Evolutionary conservation across 257 asterid genomes (phyloP).

Genomic region (Oldenlandia corymbosa): DNA sequence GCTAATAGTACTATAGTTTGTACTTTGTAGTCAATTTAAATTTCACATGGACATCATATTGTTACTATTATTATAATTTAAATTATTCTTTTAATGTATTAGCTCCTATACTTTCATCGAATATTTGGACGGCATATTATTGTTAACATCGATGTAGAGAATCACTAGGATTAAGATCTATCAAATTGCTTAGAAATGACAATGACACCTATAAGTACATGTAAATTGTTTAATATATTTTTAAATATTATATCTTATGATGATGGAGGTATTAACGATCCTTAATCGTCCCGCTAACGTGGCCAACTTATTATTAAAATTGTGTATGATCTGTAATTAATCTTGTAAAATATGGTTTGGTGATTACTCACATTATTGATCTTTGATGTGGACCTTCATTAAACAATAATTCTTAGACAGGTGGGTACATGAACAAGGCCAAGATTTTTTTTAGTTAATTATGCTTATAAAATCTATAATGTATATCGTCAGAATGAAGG

Average conservation of each 20-base stretch:
- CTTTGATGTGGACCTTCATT: slow-evolving; percentile 2
- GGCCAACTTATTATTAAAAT: slow-evolving; percentile 1
- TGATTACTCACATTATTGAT: background rate
- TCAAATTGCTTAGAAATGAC: slow-evolving; percentile 10
- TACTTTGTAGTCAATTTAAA: too few species aligned
- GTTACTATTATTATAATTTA: too few species aligned
- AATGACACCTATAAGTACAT: background rate
- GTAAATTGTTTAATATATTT: background rate
- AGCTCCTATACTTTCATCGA: background rate
- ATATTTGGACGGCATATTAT: slow-evolving; percentile 9
- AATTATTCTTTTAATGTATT: too few species aligned
- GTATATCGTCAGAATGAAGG: too few species aligned
- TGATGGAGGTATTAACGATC: slow-evolving; percentile 6
- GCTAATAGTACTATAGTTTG: too few species aligned
- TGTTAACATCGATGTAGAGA: slow-evolving; percentile 6
- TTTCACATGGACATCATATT: too few species aligned
- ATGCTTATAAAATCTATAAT: background rate
- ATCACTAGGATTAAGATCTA: background rate
- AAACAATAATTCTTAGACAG: background rate
- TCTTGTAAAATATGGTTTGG: slow-evolving; percentile 1
- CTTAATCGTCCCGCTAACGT: slow-evolving; percentile 11
- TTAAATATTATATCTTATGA: slow-evolving; percentile 1
- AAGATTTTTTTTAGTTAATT: background rate
- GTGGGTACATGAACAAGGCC: background rate
- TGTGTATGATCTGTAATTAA: slow-evolving; percentile 17